Base-by-base conservation (phyloP, 441 rosid genomes). In the Populus tomentosa region DNA sequence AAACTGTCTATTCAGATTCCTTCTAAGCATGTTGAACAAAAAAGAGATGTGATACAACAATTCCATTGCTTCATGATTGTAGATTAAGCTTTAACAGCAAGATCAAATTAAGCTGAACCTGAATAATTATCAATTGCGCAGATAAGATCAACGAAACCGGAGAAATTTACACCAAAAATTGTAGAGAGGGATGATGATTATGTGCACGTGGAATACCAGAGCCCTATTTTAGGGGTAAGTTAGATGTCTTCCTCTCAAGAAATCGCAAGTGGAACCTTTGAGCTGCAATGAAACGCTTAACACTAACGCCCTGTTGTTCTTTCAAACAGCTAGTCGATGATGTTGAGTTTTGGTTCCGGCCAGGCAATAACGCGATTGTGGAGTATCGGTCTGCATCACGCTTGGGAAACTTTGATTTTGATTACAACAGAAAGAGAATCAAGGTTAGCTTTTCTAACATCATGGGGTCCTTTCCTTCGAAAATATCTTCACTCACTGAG, bases 361-460 rank as follows among this genome's bases (percentile, higher is more conserved):
- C 91, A 0, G 95, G 91, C 14, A 87, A 86, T 75, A 81, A 87
- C 78, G 82, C 94, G 0, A 83, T 72, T 1, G 98, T 92, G n/a
- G 99, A 93, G 82, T 93, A 93, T 73, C 85, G 28, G 50, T 91
- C 97, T 32, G 97, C 99, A 2, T 93, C 99, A 0, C 84, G 98
- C 24, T 32, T 85, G 28, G 98, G 98, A 20, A 87, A 88, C 88
- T 91, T 92, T 53, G 99, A 93, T 75, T 95, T 93, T 36, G 97
- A 95, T 72, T 84, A 78, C 75, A 26, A 26, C 28, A 26, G 28
- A 26, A 26, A 26, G 86, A 89, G 98, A 82, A 91, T 95, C 36
- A 93, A 92, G 91, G 97, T 88, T 66, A 70, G 50, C 20, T 9
- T 75, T 10, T 7, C 9, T 71, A 5, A 2, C 11, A 33, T 3